A percentile compares a stretch with the other conserved stretches of the same genome.
Conservation (phyloP, 805 yeast species). For the Torulaspora quercuum region DNA sequence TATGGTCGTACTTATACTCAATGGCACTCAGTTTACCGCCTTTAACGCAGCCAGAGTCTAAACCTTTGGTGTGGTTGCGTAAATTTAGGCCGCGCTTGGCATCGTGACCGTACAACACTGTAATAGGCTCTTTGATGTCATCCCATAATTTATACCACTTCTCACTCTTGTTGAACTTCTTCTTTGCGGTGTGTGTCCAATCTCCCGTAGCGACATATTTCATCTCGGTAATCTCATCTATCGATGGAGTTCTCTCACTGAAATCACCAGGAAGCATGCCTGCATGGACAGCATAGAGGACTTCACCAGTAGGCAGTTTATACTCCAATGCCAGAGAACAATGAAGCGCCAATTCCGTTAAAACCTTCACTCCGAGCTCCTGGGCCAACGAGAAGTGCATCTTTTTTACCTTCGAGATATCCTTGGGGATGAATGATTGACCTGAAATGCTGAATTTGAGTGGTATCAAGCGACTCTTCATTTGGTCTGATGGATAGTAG, state of each 20-base stretch:
- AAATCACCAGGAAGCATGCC: constrained; percentile 67
- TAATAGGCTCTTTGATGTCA: constrained; percentile 26
- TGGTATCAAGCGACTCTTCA: constrained; percentile 32
- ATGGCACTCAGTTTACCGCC: constrained; percentile 62
- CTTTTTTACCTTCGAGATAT: constrained; percentile 18
- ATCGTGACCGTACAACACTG: constrained; percentile 84
- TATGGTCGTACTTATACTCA: constrained; percentile 10
- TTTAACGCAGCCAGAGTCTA: constrained; percentile 78
- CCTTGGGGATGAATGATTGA: constrained; percentile 17
- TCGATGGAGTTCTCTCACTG: constrained; percentile 48
- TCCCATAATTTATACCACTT: constrained; percentile 63
- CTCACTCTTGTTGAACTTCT: constrained; percentile 29
- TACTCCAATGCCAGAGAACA: constrained; percentile 24
- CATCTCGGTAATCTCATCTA: constrained; percentile 63
- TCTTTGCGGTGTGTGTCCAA: constrained; percentile 43
- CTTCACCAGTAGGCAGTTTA: constrained; percentile 18
- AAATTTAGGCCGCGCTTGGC: constrained; percentile 71
- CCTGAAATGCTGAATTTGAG: constrained; percentile 19
- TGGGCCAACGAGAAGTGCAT: constrained; percentile 23
- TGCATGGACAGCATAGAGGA: constrained; percentile 72
- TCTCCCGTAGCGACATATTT: constrained; percentile 64
- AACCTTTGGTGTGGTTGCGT: constrained; percentile 66
- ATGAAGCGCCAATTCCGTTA: constrained; percentile 20
- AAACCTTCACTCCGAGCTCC: constrained; percentile 21
- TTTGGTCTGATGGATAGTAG: constrained; percentile 29